Evolutionary conservation across 2,329 filamentous ascomycete species (phyloP).

Genomic region (Venturiaceae sp.): DNA sequence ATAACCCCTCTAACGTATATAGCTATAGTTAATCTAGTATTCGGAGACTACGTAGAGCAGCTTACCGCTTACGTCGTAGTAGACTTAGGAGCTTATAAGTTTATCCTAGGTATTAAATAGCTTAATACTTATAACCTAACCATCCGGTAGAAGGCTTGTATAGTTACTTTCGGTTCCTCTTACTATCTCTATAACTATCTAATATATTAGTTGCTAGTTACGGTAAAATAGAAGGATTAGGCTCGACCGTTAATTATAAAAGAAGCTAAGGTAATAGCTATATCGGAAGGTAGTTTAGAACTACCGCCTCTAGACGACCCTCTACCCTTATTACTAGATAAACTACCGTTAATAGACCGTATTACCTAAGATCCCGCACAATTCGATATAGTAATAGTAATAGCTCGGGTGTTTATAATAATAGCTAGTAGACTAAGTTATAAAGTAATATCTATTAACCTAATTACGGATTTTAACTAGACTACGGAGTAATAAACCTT

Average conservation of each 20-base stretch:
- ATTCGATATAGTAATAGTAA: not conserved
- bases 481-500: not conserved
- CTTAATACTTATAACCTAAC: not conserved
- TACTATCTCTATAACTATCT: not conserved
- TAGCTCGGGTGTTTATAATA: not conserved
- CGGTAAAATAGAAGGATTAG: not conserved
- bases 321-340: not conserved
- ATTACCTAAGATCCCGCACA: not conserved
- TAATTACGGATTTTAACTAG: not conserved
- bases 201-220: not conserved
- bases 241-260: not conserved
- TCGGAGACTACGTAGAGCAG: not conserved
- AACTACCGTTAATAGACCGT: not conserved
- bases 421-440: not conserved
- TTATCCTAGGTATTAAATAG: not conserved
- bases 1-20: not conserved
- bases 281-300: not conserved
- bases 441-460: not conserved
- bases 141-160: not conserved
- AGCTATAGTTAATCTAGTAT: not conserved
- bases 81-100: not conserved
- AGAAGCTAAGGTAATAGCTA: not conserved
- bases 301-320: not conserved
- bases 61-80: not conserved
- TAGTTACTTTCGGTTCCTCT: not conserved